Conservation (phyloP, 805 yeast genomes). For the Metschnikowia bowlesiae region DNA sequence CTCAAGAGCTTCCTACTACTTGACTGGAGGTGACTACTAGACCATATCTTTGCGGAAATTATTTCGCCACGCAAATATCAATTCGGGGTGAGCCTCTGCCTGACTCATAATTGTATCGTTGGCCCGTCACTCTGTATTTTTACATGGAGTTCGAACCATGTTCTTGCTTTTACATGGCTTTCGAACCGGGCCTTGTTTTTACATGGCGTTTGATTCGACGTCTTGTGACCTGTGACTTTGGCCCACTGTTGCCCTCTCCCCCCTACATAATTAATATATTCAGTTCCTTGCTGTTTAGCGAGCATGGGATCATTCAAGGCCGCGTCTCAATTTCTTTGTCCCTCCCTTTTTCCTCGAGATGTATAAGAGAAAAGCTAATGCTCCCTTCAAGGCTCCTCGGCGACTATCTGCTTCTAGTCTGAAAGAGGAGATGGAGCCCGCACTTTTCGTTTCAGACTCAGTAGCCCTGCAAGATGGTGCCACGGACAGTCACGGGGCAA, state of each 20-base stretch:
- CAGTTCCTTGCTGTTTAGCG: background rate
- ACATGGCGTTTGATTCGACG: too few species aligned
- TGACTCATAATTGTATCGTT: background rate
- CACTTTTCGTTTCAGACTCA: conserved; percentile 5
- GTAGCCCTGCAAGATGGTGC: background rate
- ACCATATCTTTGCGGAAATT: background rate
- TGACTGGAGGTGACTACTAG: conserved; percentile 25
- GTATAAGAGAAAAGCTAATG: conserved; percentile 27
- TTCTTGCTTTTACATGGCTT: too few species aligned
- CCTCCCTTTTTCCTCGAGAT: conserved; percentile 6
- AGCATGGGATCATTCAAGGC: background rate
- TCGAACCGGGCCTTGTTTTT: too few species aligned
- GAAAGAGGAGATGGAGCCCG: background rate
- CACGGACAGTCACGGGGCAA: background rate
- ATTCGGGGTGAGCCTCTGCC: background rate
- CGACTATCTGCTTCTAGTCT: conserved; percentile 3
- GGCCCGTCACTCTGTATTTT: background rate
- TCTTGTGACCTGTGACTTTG: background rate
- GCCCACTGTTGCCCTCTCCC: background rate
- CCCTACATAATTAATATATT: background rate
- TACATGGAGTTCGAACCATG: background rate
- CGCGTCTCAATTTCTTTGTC: conserved; percentile 2
- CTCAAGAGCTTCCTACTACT: conserved; percentile 32
- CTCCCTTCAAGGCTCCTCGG: conserved; percentile 54
- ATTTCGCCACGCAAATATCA: background rate